Base-by-base conservation (phyloP, 441 rosid species). In the Corymbia calophylla region DNA sequence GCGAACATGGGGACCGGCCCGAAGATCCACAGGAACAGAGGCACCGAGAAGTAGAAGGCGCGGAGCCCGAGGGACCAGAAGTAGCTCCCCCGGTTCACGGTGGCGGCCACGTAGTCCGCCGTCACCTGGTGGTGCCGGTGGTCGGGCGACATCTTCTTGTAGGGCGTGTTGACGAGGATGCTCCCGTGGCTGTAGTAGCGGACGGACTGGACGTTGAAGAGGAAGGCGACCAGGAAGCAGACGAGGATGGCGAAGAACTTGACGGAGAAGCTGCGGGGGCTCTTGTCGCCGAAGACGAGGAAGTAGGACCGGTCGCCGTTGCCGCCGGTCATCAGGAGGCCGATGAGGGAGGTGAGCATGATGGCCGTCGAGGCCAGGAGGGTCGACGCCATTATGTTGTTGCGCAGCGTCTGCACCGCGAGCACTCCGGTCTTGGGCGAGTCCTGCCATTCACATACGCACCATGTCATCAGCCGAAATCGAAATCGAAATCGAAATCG, bases 301-400 rank as follows among this genome's bases (percentile, higher is more conserved):
- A 94, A 92, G 1, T 90, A 87, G 5, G 96, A 91, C 87, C 91
- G 64, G 3, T 89, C 88, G 18, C 92, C 89, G 10, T 90, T 56
- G 53, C 88, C 92, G 77, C 93, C 90, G 1, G 94, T 92, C 97
- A 97, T 96, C 73, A 97, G 91, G n/a, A 97, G 88, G 1, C 97
- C 98, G 32, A 97, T 95, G 55, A 97, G 93, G 23, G 98, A 97
- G 92, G 99, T 93, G 53, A 97, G 91, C 96, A 93, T 97, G 91
- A 97, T 96, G 4, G 99, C 97, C 12, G 97, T 97, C 25, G 99
- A 95, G 51, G 99, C 99, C 89, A 97, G 92, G 15, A 97, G 92
- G 54, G 98, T 97, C 54, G 99, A 97, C 12, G 99, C 99, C 99
- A 97, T 97, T 92, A 97, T 97, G 94, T 97, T 97, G 94, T 97